phyloP scores from a whole-genome alignment of 139 green algal genomes.

The Coccomyxa sp. region DNA sequence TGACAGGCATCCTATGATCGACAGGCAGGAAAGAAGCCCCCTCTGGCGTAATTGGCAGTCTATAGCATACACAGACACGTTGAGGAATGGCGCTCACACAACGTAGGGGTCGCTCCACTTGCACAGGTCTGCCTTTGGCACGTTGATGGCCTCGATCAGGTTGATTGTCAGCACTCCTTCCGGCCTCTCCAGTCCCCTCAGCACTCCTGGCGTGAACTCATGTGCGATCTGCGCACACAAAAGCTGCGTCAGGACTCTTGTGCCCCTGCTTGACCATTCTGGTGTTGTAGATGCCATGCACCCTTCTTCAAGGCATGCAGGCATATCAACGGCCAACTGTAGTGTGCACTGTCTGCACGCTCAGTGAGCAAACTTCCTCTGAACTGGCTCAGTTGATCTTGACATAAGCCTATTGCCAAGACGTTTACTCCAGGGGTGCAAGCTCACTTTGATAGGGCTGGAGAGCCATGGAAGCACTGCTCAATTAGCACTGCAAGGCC shows the following conservation, averaged over 20 bases:
- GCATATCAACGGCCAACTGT: neutral
- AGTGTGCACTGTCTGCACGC: neutral
- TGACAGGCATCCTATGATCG: too few species aligned
- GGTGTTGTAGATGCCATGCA: neutral
- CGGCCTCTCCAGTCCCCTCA: neutral
- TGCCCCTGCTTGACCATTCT: too few species aligned
- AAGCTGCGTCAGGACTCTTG: too few species aligned
- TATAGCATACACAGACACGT: neutral
- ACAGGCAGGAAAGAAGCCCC: too few species aligned
- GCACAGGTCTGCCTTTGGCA: neutral
- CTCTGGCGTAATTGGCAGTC: neutral
- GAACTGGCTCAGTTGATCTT: too few species aligned
- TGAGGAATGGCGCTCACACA: neutral
- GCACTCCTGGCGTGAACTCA: neutral
- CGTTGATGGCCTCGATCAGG: slow-evolving; percentile 8
- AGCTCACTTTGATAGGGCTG: neutral
- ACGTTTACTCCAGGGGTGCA: too few species aligned
- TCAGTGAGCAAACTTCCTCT: too few species aligned
- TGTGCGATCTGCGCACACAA: neutral
- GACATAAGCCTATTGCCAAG: neutral
- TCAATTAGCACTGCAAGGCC: neutral
- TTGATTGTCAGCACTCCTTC: neutral
- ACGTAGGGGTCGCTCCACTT: slow-evolving; percentile 6
- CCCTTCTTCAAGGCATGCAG: neutral
- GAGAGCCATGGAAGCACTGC: neutral